Evolutionary conservation across 139 green algal genomes (phyloP).

Genomic region (Micractinium sp.): DNA sequence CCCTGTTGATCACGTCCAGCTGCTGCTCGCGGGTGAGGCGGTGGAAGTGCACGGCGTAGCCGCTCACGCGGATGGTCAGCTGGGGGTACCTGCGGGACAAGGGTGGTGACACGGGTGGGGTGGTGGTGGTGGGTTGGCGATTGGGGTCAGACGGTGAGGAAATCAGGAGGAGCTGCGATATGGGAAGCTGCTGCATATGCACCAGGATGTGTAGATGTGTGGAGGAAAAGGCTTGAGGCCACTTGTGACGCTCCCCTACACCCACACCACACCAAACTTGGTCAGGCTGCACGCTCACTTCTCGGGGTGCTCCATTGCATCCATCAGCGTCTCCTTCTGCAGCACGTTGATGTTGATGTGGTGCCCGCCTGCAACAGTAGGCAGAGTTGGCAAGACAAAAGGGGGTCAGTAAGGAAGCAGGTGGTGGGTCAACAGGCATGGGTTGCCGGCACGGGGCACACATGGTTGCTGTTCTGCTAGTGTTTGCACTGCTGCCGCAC

Average conservation of each 20-base stretch:
- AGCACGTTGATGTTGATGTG: slow-evolving; percentile 85
- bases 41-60: slow-evolving; percentile 82
- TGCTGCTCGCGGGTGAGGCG: slow-evolving; percentile 79
- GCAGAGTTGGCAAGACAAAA: neutral
- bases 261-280: no score
- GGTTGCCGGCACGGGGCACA: no score
- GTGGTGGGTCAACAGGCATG: no score
- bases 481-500: no score
- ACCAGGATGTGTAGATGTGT: no score
- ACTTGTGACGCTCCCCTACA: no score
- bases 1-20: slow-evolving; percentile 61
- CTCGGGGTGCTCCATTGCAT: slow-evolving; percentile 80
- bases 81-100: slow-evolving; percentile 58
- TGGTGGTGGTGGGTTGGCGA: neutral
- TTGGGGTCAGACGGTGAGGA: neutral
- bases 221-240: no score
- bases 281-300: slow-evolving; percentile 45
- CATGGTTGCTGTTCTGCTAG: no score
- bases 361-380: slow-evolving; percentile 46
- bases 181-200: no score
- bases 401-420: neutral
- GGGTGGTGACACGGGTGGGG: neutral
- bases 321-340: slow-evolving; percentile 65
- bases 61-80: slow-evolving; percentile 79
- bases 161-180: no score